Base-by-base conservation (phyloP, 306 rosid species). In the Morella rubra region DNA sequence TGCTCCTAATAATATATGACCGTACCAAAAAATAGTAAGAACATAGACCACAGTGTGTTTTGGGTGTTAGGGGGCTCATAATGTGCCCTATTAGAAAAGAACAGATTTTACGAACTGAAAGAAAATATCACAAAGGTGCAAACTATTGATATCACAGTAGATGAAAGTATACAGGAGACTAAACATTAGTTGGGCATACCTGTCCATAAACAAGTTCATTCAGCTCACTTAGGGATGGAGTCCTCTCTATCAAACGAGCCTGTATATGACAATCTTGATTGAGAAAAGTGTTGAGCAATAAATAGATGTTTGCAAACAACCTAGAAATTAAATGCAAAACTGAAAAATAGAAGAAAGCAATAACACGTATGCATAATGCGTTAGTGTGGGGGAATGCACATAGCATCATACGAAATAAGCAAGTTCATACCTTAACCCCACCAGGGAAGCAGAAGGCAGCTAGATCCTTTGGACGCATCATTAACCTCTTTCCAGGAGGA, bases 181-280 rank as follows among this genome's bases (percentile, higher is more conserved):
- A 82, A 64, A 81, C 72, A 69, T 56, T 32, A 56, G 24, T 20
- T 65, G 64, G 50, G 73, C 81, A 69, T 85, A 95, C 98, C 98
- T 95, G 97, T 69, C 97, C 97, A 72, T 92, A 95, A 72, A 95
- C 90, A 89, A 95, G 81, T 86, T 90, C 91, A 78, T 95, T 95
- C 51, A 95, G 86, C 54, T 90, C 97, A 88, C 97, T 95, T 47
- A 95, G 84, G 70, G 98, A 95, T 19, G 98, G 97, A 64, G 96
- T 88, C 85, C 93, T 92, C 92, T 92, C 98, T 90, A 95, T 66
- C 77, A 95, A 50, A 72, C 83, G 81, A 73, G 97, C 97, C 98
- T 92, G 91, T 79, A 67, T 73, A 83, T 79, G 78, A 79, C 61
- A 87, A 80, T 69, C 55, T 77, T 52, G 76, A 62, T 84, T 86